A percentile compares a stretch with the other conserved stretches of the same genome.
These are phyloP conservation scores for Podila horticola DNA, from an alignment of 192 early-diverging fungal genomes.

Conservation along the genomic window DNA sequence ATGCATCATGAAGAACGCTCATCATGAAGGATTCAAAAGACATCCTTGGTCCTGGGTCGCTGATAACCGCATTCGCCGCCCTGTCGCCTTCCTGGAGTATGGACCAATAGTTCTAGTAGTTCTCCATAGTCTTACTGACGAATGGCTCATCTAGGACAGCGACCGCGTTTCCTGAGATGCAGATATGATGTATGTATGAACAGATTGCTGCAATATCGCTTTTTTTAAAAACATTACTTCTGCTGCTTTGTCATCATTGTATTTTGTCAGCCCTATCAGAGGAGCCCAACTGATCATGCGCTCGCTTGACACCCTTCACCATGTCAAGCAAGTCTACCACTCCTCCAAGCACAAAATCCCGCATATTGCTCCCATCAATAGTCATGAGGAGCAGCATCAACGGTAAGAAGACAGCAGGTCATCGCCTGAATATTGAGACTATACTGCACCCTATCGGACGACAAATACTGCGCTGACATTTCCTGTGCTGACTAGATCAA, in stretches of 20 bases:
- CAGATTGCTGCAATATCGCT: background rate
- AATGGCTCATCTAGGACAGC: too few species aligned
- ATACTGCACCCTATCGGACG: constrained; percentile 45
- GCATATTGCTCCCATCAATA: constrained; percentile 37
- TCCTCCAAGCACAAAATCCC: constrained; percentile 2
- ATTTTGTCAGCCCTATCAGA: constrained; percentile 29
- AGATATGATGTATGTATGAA: too few species aligned
- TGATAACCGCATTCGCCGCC: too few species aligned
- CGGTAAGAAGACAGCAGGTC: constrained; percentile 29
- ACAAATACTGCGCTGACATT: constrained; percentile 27
- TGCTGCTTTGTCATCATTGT: constrained; percentile 17
- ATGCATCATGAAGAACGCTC: too few species aligned
- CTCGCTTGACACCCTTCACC: constrained; percentile 32
- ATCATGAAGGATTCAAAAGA: too few species aligned
- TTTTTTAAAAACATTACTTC: constrained; percentile 8
- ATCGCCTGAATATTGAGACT: constrained; percentile 41
- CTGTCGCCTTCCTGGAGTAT: too few species aligned
- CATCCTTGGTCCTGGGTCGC: too few species aligned
- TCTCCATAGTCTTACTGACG: too few species aligned
- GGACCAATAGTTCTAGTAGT: too few species aligned
- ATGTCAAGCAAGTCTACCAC: constrained; percentile 19
- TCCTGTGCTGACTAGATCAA: constrained; percentile 25
- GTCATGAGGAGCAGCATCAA: constrained; percentile 41
- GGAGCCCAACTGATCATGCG: constrained; percentile 13
- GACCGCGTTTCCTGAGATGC: too few species aligned